phyloP scores from a whole-genome alignment of 2,329 filamentous ascomycete genomes.

The Colletotrichum tropicale region DNA sequence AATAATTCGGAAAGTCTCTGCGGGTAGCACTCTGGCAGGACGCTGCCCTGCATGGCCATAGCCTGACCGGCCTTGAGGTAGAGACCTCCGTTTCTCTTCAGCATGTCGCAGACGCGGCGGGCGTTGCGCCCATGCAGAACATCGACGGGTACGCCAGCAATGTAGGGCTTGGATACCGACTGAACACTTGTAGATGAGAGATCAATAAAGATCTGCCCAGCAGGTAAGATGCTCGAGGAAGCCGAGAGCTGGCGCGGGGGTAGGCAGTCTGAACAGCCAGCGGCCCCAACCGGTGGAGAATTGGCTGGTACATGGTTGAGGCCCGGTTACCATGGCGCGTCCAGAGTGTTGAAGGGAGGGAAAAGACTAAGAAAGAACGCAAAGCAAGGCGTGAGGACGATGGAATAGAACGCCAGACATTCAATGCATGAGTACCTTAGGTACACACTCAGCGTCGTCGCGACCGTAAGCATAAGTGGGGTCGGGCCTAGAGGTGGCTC shows the following conservation, averaged over 20 bases:
- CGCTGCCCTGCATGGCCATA: slow-evolving; percentile 73
- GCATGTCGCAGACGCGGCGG: slow-evolving; percentile 64
- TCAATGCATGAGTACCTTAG: background rate
- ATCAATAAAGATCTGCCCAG: too few relatives aligned
- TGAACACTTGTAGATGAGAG: background rate
- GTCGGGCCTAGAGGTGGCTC: background rate
- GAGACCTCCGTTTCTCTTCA: slow-evolving; percentile 68
- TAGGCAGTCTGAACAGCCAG: background rate
- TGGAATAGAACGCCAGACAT: background rate
- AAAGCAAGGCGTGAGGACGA: background rate
- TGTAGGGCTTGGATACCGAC: background rate
- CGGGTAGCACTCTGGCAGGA: slow-evolving; percentile 70
- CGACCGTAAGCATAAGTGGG: background rate
- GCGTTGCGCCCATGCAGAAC: slow-evolving; percentile 67
- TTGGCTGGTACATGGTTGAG: slow-evolving; percentile 1
- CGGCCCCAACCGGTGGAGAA: background rate
- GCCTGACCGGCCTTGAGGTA: slow-evolving; percentile 76
- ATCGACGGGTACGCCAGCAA: background rate
- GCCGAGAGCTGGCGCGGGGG: background rate
- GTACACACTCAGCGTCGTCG: background rate
- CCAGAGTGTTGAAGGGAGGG: background rate
- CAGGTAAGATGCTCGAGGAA: background rate
- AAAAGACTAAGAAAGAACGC: background rate
- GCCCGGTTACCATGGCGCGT: background rate
- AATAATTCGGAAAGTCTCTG: slow-evolving; percentile 74